Conservation (phyloP, 345 rosid genomes). For the Eucalyptus brandiana region DNA sequence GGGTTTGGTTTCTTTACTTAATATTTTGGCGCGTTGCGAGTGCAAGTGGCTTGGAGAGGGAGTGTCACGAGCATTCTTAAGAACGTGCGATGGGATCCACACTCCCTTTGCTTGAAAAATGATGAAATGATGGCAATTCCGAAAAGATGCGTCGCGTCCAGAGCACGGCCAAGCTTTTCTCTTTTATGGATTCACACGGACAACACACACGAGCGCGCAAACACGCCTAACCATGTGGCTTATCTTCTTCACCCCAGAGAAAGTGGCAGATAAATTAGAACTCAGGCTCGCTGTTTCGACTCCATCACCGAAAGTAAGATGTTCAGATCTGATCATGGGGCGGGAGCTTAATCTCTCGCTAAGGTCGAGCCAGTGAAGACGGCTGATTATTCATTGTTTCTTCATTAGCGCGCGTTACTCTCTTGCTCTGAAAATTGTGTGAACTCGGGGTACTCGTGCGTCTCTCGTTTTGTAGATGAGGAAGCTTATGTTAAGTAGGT, state of each 20-base stretch:
- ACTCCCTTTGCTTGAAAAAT: not conserved
- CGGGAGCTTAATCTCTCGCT: not conserved
- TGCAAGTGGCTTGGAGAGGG: not conserved
- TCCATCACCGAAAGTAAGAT: not conserved
- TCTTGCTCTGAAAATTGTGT: not conserved
- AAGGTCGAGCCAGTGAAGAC: not conserved
- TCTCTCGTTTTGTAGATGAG: not conserved
- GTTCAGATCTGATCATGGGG: not conserved
- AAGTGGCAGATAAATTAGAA: not conserved
- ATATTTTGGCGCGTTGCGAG: not conserved
- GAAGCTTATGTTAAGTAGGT: not conserved
- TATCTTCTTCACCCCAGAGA: not conserved
- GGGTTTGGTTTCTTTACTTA: not conserved
- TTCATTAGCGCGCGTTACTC: not conserved
- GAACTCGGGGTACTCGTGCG: not conserved
- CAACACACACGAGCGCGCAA: not conserved
- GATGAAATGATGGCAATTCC: not conserved
- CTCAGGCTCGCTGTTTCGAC: not conserved
- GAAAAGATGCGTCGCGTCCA: not conserved
- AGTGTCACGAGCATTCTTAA: not conserved
- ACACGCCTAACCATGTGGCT: not conserved
- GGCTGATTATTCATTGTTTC: not conserved
- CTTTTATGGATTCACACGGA: not conserved
- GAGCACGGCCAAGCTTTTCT: not conserved
- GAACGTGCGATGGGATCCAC: not conserved